Percentiles rank a stretch among this genome's conserved stretches.
These are phyloP conservation scores for Serendipita sp. DNA, from an alignment of 768 basidiomycete species.

Conservation along the genomic window DNA sequence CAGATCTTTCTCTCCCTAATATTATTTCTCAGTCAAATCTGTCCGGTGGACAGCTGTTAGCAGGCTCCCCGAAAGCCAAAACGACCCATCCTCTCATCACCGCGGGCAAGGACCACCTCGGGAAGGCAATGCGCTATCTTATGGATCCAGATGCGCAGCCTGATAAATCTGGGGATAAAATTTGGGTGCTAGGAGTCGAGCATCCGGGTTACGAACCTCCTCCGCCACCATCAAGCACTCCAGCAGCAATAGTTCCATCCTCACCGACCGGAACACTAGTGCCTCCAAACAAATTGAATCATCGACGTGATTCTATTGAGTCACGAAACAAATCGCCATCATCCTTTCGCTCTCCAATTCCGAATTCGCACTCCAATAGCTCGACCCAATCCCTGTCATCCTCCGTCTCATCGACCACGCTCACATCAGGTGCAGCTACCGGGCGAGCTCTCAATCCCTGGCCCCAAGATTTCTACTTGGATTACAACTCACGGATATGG, in stretches of 20 bases:
- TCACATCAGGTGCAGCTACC: conserved; percentile 9
- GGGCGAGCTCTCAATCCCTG: conserved; percentile 25
- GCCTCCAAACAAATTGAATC: conserved; percentile 6
- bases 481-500: conserved; percentile 82
- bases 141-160: conserved; percentile 78
- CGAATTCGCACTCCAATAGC: conserved; percentile 12
- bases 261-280: conserved; percentile 10
- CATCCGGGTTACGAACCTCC: conserved; percentile 57
- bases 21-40: conserved; percentile 36
- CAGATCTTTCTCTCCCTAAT: conserved; percentile 51
- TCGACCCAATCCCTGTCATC: conserved; percentile 20
- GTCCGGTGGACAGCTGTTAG: conserved; percentile 15
- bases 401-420: conserved; percentile 13
- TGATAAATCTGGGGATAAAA: conserved; percentile 65
- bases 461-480: conserved; percentile 72
- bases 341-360: background rate
- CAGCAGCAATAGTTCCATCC: conserved; percentile 17
- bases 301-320: conserved; percentile 1
- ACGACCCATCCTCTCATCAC: conserved; percentile 36
- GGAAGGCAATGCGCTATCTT: conserved; percentile 78
- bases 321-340: conserved; percentile 11
- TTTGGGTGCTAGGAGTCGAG: conserved; percentile 78
- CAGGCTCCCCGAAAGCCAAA: conserved; percentile 29
- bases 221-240: conserved; percentile 10
- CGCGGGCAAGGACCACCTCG: conserved; percentile 58